phyloP scores from a whole-genome alignment of 2,329 filamentous ascomycete genomes.

The Myrmaecium sp. region DNA sequence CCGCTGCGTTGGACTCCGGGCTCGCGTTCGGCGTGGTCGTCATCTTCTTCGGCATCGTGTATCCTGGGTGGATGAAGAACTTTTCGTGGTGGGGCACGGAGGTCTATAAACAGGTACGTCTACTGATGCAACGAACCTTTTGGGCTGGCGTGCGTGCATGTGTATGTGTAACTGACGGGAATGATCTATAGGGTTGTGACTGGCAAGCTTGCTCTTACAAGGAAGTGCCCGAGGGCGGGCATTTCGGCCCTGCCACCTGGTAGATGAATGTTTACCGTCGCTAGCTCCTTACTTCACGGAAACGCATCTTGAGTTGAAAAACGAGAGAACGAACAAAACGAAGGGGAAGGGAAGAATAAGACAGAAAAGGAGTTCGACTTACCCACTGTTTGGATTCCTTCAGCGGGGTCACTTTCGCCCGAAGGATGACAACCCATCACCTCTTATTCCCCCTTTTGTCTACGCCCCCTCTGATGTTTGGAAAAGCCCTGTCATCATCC shows the following conservation, averaged over 20 bases:
- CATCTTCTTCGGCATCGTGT: conserved; percentile 76
- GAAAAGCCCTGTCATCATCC: too few species aligned
- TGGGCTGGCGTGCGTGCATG: not conserved
- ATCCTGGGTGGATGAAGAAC: conserved; percentile 53
- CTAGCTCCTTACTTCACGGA: not conserved
- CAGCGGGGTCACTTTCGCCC: too few species aligned
- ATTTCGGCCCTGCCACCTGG: conserved; percentile 19
- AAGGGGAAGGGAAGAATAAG: conserved; percentile 1
- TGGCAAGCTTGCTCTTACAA: conserved; percentile 66
- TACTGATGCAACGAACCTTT: conserved; percentile 6
- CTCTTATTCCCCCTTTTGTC: too few species aligned
- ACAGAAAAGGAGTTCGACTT: too few species aligned
- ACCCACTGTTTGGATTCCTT: too few species aligned
- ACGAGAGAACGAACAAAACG: conserved; percentile 1
- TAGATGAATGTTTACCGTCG: conserved; percentile 5
- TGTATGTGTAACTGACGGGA: not conserved
- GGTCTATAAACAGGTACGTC: conserved; percentile 49
- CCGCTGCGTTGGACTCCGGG: conserved; percentile 66
- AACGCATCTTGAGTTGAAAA: too few species aligned
- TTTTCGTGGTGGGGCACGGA: conserved; percentile 86
- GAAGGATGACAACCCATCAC: too few species aligned
- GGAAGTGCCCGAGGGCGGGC: conserved; percentile 27
- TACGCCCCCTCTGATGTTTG: too few species aligned
- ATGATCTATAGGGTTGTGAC: conserved; percentile 46
- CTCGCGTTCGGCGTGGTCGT: conserved; percentile 69